A percentile compares a stretch with the other conserved stretches of the same genome.
Evolutionary conservation across 164 flowering plant genomes (phyloP).

Genomic region (Berberis vulgaris): DNA sequence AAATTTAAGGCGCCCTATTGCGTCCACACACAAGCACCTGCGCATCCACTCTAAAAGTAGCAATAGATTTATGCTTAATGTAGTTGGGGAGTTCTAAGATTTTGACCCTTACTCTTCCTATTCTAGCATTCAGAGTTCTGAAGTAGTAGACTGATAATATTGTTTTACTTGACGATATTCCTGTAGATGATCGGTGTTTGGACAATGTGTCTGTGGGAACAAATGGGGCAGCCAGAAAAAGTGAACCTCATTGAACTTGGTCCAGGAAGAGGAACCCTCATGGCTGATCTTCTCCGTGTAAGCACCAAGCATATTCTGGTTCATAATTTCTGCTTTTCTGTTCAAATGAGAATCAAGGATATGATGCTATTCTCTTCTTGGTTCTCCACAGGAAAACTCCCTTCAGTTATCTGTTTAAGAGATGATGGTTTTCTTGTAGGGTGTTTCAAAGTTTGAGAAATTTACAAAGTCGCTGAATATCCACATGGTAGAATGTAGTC

Average conservation of each 20-base stretch:
- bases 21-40: no score
- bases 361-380: not conserved
- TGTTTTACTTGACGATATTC: not conserved
- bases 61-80: no score
- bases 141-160: not conserved
- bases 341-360: not conserved
- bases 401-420: conserved; percentile 1
- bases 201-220: conserved; percentile 97
- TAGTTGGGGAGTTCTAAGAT: no score
- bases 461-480: conserved; percentile 66
- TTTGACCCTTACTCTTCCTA: no score
- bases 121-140: no score
- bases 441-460: conserved; percentile 67
- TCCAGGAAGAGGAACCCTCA: conserved; percentile 97
- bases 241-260: conserved; percentile 90
- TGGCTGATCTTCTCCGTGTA: conserved; percentile 97
- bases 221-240: conserved; percentile 81
- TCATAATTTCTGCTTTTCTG: not conserved
- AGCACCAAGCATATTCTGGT: conserved; percentile 7
- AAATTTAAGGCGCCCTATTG: no score
- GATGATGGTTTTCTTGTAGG: conserved; percentile 36
- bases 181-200: conserved; percentile 88
- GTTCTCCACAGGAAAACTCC: not conserved
- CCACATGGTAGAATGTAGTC: conserved; percentile 95
- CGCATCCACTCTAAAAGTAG: no score